These are phyloP conservation scores for Platanus orientalis DNA, from an alignment of 164 flowering plant genomes.

Conservation along the genomic window DNA sequence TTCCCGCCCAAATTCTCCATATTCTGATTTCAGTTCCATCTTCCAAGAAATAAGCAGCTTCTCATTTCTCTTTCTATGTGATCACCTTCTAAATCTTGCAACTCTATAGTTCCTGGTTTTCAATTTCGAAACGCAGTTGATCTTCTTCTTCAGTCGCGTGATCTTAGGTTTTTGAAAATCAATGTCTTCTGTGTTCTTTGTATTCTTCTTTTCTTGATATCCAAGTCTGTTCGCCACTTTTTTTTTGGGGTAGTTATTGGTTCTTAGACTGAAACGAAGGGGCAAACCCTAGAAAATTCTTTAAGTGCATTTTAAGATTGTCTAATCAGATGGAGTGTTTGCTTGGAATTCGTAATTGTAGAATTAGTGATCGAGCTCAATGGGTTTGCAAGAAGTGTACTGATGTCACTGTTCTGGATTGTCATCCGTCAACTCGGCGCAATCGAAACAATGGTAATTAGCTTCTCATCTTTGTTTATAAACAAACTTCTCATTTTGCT, in stretches of 20 bases:
- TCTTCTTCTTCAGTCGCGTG: neutral
- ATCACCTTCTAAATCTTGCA: neutral
- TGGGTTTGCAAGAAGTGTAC: conserved; percentile 26
- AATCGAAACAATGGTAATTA: conserved; percentile 54
- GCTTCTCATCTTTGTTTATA: neutral
- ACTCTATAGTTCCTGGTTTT: neutral
- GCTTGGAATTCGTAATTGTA: conserved; percentile 3
- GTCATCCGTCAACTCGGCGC: conserved; percentile 43
- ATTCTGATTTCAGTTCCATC: neutral
- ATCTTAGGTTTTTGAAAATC: neutral
- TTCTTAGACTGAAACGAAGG: neutral
- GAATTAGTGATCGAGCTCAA: conserved; percentile 8
- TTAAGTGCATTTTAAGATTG: conserved; percentile 1
- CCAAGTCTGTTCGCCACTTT: too few species aligned
- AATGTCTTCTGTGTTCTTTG: neutral
- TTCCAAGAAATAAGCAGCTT: neutral
- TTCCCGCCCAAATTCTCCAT: neutral
- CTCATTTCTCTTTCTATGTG: neutral
- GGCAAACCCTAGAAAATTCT: too few species aligned
- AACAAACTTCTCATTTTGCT: neutral
- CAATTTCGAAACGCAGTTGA: neutral
- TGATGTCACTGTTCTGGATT: conserved; percentile 56
- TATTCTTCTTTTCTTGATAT: neutral
- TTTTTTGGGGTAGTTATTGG: neutral
- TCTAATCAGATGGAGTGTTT: neutral